Conservation (phyloP, 495 filamentous ascomycete genomes). For the Usnea hakonensis region DNA sequence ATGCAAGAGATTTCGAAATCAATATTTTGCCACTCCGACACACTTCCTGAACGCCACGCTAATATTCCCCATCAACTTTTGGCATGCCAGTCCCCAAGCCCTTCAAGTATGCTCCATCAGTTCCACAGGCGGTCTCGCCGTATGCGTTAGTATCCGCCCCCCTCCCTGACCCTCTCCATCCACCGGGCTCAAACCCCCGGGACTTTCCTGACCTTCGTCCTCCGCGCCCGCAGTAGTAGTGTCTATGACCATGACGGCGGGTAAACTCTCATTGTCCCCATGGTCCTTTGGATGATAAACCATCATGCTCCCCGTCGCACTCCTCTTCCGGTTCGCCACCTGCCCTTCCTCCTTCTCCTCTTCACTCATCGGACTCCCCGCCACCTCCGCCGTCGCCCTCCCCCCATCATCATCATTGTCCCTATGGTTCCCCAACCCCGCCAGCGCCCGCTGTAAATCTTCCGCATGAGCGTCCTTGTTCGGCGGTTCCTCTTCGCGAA, state of each 20-base stretch:
- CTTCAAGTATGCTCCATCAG: slow-evolving; percentile 55
- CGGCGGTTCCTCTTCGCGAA: slow-evolving; percentile 79
- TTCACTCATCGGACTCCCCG: slow-evolving; percentile 30
- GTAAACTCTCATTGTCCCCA: slow-evolving; percentile 67
- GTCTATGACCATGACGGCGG: slow-evolving; percentile 87
- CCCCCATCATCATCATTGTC: slow-evolving; percentile 26
- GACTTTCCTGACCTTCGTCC: slow-evolving; percentile 32
- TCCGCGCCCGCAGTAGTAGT: slow-evolving; percentile 59
- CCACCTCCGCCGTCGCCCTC: not conserved
- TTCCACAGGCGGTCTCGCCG: slow-evolving; percentile 79
- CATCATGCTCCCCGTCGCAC: slow-evolving; percentile 58
- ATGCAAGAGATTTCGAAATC: not conserved
- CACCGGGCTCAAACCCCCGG: slow-evolving; percentile 28
- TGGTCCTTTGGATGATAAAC: slow-evolving; percentile 72
- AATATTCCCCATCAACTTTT: not conserved
- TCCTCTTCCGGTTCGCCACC: slow-evolving; percentile 32
- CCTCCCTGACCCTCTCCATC: slow-evolving; percentile 38
- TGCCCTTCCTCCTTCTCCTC: slow-evolving; percentile 38
- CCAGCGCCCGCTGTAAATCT: slow-evolving; percentile 74
- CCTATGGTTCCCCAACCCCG: slow-evolving; percentile 46
- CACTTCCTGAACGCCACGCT: slow-evolving; percentile 9
- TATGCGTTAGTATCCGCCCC: slow-evolving; percentile 59
- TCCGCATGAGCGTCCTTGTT: slow-evolving; percentile 91
- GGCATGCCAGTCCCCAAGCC: not conserved
- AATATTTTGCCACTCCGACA: not conserved